Conservation (phyloP, 768 basidiomycete genomes). For the Holtermannia corniformis region DNA sequence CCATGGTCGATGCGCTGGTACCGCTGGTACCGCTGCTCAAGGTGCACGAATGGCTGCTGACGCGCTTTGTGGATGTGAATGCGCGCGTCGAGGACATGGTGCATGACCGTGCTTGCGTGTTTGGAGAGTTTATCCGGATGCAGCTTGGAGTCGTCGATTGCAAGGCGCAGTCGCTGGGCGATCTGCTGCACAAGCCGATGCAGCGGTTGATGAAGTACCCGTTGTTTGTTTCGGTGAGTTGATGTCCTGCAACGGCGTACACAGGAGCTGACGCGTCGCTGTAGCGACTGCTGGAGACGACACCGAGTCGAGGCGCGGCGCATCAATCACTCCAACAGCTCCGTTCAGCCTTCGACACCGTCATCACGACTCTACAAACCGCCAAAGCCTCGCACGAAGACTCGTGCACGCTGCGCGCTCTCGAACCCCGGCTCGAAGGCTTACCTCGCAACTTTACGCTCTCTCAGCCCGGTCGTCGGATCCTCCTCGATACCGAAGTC, state of each 20-base stretch:
- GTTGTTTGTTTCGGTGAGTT: slow-evolving; percentile 60
- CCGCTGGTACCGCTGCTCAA: slow-evolving; percentile 60
- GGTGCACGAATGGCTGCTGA: slow-evolving; percentile 78
- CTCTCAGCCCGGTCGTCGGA: slow-evolving; percentile 61
- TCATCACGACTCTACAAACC: slow-evolving; percentile 69
- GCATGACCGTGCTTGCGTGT: slow-evolving; percentile 53
- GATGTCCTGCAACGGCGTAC: slow-evolving; percentile 2
- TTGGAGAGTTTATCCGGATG: slow-evolving; percentile 74
- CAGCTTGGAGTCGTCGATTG: slow-evolving; percentile 48
- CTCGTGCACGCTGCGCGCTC: slow-evolving; percentile 60
- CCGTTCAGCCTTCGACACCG: slow-evolving; percentile 57
- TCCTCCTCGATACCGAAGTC: slow-evolving; percentile 43
- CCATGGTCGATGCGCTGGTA: slow-evolving; percentile 54
- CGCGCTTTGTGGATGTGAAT: slow-evolving; percentile 56
- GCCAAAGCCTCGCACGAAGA: slow-evolving; percentile 81
- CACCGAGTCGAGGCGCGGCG: slow-evolving; percentile 61
- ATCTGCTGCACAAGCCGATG: slow-evolving; percentile 65
- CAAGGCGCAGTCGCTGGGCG: slow-evolving; percentile 56
- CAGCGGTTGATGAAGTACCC: slow-evolving; percentile 63
- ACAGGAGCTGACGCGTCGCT: slow-evolving; percentile 2
- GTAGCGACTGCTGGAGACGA: slow-evolving; percentile 64
- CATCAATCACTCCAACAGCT: slow-evolving; percentile 57
- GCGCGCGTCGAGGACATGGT: slow-evolving; percentile 49
- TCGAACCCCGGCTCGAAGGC: slow-evolving; percentile 54
- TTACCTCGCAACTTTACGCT: slow-evolving; percentile 51